Evolutionary conservation across 331 rosid genomes (phyloP).

Genomic region (Malus hybrid): DNA sequence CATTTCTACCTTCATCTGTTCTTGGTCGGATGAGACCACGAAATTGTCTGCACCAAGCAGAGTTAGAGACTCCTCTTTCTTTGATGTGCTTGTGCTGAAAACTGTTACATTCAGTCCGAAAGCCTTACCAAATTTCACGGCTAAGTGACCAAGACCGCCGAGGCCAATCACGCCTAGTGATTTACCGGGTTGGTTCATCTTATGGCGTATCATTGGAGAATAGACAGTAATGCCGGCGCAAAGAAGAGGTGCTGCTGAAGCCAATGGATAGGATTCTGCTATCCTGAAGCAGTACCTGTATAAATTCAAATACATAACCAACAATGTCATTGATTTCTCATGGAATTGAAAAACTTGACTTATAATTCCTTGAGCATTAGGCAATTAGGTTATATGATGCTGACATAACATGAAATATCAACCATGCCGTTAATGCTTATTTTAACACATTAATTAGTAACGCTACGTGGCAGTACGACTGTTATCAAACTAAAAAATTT

Average conservation of each 20-base stretch:
- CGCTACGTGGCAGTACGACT: too few relatives aligned
- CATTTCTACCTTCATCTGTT: slow-evolving; percentile 48
- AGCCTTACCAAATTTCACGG: slow-evolving; percentile 80
- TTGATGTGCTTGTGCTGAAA: slow-evolving; percentile 69
- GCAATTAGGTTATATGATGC: too few relatives aligned
- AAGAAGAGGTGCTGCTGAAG: slow-evolving; percentile 67
- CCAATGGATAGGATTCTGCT: slow-evolving; percentile 54
- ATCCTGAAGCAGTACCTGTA: slow-evolving; percentile 50
- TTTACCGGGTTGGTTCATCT: slow-evolving; percentile 75
- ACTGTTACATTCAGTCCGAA: slow-evolving; percentile 64
- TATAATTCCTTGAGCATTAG: too few relatives aligned
- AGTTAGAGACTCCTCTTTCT: slow-evolving; percentile 66
- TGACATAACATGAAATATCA: too few relatives aligned
- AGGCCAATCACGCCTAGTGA: slow-evolving; percentile 78
- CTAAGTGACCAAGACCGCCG: slow-evolving; percentile 91
- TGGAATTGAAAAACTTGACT: too few relatives aligned
- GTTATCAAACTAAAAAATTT: too few relatives aligned
- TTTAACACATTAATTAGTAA: too few relatives aligned
- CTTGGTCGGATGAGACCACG: slow-evolving; percentile 55
- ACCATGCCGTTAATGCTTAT: too few relatives aligned
- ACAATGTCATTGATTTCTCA: too few relatives aligned
- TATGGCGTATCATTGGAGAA: slow-evolving; percentile 68
- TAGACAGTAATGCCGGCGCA: slow-evolving; percentile 80
- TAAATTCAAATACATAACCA: background rate
- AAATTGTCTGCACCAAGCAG: slow-evolving; percentile 64